Evolutionary conservation across 2,329 filamentous ascomycete genomes (phyloP).

Genomic region (Monascus ruber): DNA sequence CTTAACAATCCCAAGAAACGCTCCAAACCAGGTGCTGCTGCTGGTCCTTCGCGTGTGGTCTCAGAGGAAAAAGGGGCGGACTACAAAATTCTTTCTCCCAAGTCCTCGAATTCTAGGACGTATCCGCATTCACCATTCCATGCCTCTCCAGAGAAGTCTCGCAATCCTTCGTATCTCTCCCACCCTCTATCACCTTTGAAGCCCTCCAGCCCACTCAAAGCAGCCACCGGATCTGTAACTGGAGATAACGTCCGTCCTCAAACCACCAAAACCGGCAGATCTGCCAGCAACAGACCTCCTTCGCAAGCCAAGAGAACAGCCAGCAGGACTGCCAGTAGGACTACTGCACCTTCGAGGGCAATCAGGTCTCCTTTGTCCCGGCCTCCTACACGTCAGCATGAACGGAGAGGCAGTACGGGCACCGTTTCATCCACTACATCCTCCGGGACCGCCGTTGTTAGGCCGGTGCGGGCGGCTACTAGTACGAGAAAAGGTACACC

Average conservation of each 20-base stretch:
- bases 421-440: conserved; percentile 26
- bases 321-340: conserved; percentile 16
- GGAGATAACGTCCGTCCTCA: conserved; percentile 12
- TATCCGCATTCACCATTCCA: conserved; percentile 46
- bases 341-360: conserved; percentile 18
- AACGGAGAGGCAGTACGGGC: conserved; percentile 25
- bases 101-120: conserved; percentile 67
- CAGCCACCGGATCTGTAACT: conserved; percentile 10
- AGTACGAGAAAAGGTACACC: conserved; percentile 20
- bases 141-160: conserved; percentile 29
- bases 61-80: conserved; percentile 36
- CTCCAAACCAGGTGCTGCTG: conserved; percentile 32
- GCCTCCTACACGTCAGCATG: conserved; percentile 28
- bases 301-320: conserved; percentile 16
- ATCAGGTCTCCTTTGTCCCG: conserved; percentile 21
- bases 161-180: conserved; percentile 45
- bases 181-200: conserved; percentile 55
- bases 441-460: conserved; percentile 27
- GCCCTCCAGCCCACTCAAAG: conserved; percentile 30
- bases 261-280: conserved; percentile 14
- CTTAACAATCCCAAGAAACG: conserved; percentile 61
- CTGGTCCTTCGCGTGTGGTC: conserved; percentile 27
- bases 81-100: conserved; percentile 63
- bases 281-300: conserved; percentile 14
- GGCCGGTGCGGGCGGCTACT: conserved; percentile 16